Conservation (phyloP, 345 rosid species). For the Salix udensis region DNA sequence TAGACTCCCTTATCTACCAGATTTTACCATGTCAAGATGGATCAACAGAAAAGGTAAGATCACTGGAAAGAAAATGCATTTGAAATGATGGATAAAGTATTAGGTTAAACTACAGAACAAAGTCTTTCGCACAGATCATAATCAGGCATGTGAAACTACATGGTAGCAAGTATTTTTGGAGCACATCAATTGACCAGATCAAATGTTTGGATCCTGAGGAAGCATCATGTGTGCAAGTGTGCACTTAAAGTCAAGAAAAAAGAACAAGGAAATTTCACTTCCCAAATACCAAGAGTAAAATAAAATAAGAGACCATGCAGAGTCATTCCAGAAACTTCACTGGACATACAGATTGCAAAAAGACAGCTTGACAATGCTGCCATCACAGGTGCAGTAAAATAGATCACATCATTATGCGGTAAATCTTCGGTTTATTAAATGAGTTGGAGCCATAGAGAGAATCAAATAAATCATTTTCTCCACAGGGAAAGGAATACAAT, state of each 20-base stretch:
- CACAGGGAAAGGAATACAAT: neutral
- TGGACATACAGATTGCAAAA: neutral
- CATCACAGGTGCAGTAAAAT: neutral
- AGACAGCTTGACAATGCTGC: neutral
- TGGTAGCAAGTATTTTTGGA: too few species aligned
- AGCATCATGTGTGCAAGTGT: too few species aligned
- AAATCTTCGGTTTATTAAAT: neutral
- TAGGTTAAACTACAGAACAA: neutral
- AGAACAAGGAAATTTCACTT: too few species aligned
- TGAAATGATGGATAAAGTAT: neutral
- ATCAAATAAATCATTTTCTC: neutral
- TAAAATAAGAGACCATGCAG: too few species aligned
- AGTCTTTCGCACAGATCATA: too few species aligned
- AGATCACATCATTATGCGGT: neutral
- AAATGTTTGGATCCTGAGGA: too few species aligned
- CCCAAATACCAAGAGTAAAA: too few species aligned
- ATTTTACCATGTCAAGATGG: constrained; percentile 9
- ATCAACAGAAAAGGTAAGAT: constrained; percentile 7
- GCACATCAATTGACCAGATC: too few species aligned
- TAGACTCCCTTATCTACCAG: constrained; percentile 78
- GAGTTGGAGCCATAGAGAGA: neutral
- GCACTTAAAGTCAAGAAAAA: too few species aligned
- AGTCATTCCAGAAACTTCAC: neutral
- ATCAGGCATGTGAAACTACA: too few species aligned
- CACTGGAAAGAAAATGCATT: neutral